A percentile compares a stretch with the other conserved stretches of the same genome.
Conservation (phyloP, 805 yeast species). For the Starmerella davenportii region DNA sequence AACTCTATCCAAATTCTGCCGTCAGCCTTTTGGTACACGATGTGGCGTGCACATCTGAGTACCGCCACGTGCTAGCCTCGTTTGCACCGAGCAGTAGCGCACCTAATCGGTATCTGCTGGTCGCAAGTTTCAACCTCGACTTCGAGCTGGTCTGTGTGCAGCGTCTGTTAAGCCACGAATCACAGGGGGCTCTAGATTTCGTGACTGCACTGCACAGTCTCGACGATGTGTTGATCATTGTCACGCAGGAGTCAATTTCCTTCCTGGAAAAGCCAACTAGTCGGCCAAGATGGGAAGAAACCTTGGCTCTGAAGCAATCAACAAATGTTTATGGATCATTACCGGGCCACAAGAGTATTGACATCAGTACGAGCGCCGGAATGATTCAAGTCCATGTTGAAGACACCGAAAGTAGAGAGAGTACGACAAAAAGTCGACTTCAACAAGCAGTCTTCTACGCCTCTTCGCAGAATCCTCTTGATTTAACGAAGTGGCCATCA, state of each 20-base stretch:
- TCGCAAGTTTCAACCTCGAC: constrained; percentile 26
- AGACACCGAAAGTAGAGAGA: constrained; percentile 18
- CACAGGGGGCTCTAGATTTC: constrained; percentile 33
- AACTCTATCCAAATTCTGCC: constrained; percentile 36
- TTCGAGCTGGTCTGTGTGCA: constrained; percentile 46
- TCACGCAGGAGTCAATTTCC: constrained; percentile 42
- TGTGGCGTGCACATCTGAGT: constrained; percentile 31
- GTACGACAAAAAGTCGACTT: constrained; percentile 42
- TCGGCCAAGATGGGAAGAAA: constrained; percentile 56
- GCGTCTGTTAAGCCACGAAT: constrained; percentile 34
- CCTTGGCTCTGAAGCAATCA: constrained; percentile 42
- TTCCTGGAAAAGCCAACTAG: constrained; percentile 37
- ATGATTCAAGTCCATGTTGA: constrained; percentile 18
- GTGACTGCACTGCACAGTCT: constrained; percentile 27
- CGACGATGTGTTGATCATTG: constrained; percentile 43
- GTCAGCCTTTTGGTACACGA: constrained; percentile 42
- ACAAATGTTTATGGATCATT: too few relatives aligned
- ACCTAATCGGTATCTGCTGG: constrained; percentile 37
- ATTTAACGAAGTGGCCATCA: constrained; percentile 21
- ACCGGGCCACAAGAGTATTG: constrained; percentile 36
- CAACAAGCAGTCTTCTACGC: constrained; percentile 70
- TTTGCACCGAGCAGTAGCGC: constrained; percentile 24
- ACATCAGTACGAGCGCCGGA: constrained; percentile 29
- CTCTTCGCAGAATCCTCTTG: constrained; percentile 29
- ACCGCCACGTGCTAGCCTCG: constrained; percentile 34